A percentile compares a stretch with the other conserved stretches of the same genome.
These are phyloP conservation scores for Ceratopteris richardii DNA, from an alignment of 75 land plant species.

Conservation along the genomic window DNA sequence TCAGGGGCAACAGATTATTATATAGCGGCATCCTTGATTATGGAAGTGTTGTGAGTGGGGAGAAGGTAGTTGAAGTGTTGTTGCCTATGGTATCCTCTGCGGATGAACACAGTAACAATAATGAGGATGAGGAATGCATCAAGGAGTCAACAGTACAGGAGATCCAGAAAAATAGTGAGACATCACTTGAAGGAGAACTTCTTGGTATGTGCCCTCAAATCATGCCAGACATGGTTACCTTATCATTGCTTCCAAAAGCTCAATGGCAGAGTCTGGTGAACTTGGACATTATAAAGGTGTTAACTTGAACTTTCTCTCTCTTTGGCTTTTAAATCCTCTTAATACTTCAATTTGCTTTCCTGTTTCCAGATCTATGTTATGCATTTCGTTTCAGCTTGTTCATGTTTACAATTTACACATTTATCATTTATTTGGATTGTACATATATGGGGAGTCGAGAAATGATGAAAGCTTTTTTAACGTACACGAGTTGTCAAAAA, in stretches of 20 bases:
- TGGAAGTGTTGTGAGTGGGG: conserved; percentile 56
- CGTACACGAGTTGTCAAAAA: too few relatives aligned
- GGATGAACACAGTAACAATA: conserved; percentile 1
- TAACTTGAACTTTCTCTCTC: too few relatives aligned
- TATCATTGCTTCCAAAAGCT: conserved; percentile 77
- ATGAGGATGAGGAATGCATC: neutral
- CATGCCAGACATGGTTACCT: conserved; percentile 72
- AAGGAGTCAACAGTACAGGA: neutral
- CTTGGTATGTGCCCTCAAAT: conserved; percentile 11
- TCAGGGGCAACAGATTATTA: conserved; percentile 82
- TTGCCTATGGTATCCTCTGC: conserved; percentile 61
- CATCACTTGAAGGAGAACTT: neutral
- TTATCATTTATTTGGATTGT: too few relatives aligned
- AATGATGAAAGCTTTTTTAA: too few relatives aligned
- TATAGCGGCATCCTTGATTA: conserved; percentile 52
- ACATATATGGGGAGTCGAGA: too few relatives aligned
- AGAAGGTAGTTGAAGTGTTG: conserved; percentile 39
- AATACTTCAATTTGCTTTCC: too few relatives aligned
- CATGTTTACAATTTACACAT: too few relatives aligned
- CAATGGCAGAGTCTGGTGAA: conserved; percentile 96
- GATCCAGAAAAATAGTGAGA: neutral
- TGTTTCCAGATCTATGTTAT: too few relatives aligned
- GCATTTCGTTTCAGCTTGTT: too few relatives aligned
- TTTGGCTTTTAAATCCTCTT: conserved; percentile 2
- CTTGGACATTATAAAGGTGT: conserved; percentile 88